A percentile compares a stretch with the other conserved stretches of the same genome.
These are phyloP conservation scores for Aspergillus aculeatinus DNA, from an alignment of 2,329 filamentous ascomycete species.

Conservation along the genomic window DNA sequence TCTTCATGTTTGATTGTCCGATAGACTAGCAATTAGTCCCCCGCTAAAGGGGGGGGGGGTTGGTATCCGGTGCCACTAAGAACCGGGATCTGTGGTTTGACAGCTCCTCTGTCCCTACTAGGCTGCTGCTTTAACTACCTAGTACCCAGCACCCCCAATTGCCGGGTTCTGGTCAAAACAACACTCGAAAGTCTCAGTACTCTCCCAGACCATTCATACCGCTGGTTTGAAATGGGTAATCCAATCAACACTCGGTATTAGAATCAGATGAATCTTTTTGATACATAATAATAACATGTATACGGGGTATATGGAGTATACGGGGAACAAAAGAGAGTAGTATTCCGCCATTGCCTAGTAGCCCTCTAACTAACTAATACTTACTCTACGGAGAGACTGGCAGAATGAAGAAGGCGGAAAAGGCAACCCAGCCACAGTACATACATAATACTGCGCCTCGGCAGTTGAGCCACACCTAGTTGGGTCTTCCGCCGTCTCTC, in stretches of 20 bases:
- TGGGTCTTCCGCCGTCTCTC: not conserved
- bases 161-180: not conserved
- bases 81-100: constrained; percentile 8
- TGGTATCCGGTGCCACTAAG: constrained; percentile 6
- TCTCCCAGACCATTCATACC: not conserved
- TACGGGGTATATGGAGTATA: not conserved
- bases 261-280: not conserved
- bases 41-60: not conserved
- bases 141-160: not conserved
- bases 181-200: not conserved
- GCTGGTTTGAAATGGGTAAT: not conserved
- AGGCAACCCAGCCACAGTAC: not conserved
- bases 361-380: too few species aligned
- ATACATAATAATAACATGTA: not conserved
- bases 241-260: not conserved
- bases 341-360: not conserved
- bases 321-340: not conserved
- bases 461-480: not conserved
- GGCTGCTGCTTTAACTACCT: not conserved
- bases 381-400: not conserved
- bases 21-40: not conserved
- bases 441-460: not conserved
- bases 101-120: constrained; percentile 4
- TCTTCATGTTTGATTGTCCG: not conserved
- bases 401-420: not conserved